phyloP scores from a whole-genome alignment of 23 red algal genomes.

The Gracilariopsis chorda region DNA sequence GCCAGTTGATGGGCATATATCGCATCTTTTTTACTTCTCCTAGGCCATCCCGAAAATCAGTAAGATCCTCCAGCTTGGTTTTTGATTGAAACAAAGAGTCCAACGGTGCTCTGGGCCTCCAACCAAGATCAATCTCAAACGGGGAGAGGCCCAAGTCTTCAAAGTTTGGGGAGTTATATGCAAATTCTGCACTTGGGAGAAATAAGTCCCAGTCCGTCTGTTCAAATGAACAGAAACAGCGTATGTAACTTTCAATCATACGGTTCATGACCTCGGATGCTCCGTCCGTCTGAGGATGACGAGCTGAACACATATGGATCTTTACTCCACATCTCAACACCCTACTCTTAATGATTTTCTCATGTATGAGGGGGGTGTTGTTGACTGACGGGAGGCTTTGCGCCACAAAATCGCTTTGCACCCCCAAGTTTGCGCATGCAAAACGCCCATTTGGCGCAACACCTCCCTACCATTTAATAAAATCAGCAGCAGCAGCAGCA shows the following conservation, averaged over 20 bases:
- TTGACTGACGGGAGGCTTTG: too few species aligned
- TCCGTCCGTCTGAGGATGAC: background rate
- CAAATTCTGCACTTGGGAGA: background rate
- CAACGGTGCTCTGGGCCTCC: background rate
- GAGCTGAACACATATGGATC: background rate
- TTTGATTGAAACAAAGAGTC: background rate
- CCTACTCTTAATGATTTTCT: too few species aligned
- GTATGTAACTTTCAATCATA: background rate
- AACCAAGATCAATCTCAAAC: conserved; percentile 9
- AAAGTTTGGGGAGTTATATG: background rate
- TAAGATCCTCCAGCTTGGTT: background rate
- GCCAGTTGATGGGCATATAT: background rate
- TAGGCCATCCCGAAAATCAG: background rate
- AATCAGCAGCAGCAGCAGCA: too few species aligned
- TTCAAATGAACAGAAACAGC: conserved; percentile 3
- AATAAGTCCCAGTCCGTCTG: conserved; percentile 3
- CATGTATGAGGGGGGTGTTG: too few species aligned
- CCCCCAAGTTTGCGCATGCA: too few species aligned
- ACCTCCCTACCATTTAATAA: too few species aligned
- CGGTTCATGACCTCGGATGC: background rate
- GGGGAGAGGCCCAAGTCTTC: background rate
- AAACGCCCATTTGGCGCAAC: too few species aligned
- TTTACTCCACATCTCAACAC: background rate
- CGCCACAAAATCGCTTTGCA: too few species aligned
- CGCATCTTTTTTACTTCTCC: too few species aligned